Conservation (phyloP, 805 yeast genomes). For the Metschnikowia santaceciliae region DNA sequence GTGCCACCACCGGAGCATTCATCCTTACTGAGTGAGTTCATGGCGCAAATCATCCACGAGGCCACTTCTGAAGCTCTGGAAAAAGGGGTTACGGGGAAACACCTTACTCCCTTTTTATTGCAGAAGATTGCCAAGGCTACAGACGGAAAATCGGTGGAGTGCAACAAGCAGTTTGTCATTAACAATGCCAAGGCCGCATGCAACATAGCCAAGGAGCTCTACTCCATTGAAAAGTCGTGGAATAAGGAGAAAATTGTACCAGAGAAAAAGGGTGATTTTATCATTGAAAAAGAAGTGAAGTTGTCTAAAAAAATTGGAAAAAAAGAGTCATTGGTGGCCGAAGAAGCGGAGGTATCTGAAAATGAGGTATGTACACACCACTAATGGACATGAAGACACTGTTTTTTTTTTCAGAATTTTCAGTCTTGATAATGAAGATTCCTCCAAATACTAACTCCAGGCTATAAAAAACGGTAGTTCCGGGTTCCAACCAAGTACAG, state of each 20-base stretch:
- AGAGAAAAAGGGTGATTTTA: too few relatives aligned
- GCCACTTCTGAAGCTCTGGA: constrained; percentile 56
- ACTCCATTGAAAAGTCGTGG: too few relatives aligned
- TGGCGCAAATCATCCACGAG: constrained; percentile 51
- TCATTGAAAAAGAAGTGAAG: too few relatives aligned
- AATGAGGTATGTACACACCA: background rate
- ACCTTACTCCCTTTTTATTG: constrained; percentile 74
- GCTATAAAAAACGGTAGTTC: too few relatives aligned
- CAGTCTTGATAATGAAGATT: too few relatives aligned
- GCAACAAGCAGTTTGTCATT: constrained; percentile 71
- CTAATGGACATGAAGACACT: too few relatives aligned
- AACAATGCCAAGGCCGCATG: constrained; percentile 73
- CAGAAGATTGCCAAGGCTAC: constrained; percentile 63
- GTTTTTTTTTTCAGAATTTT: too few relatives aligned
- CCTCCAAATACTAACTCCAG: constrained; percentile 1
- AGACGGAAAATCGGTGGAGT: constrained; percentile 61
- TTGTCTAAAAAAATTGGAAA: too few relatives aligned
- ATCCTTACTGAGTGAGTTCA: constrained; percentile 53
- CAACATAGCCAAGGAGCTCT: constrained; percentile 56
- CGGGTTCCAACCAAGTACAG: constrained; percentile 1
- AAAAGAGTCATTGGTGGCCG: too few relatives aligned
- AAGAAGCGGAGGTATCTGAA: background rate
- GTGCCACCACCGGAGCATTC: constrained; percentile 70
- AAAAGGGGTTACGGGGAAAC: constrained; percentile 61
- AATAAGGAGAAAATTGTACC: too few relatives aligned